Evolutionary conservation across 495 filamentous ascomycete species (phyloP).

Genomic region (Penicillium flavigenum): DNA sequence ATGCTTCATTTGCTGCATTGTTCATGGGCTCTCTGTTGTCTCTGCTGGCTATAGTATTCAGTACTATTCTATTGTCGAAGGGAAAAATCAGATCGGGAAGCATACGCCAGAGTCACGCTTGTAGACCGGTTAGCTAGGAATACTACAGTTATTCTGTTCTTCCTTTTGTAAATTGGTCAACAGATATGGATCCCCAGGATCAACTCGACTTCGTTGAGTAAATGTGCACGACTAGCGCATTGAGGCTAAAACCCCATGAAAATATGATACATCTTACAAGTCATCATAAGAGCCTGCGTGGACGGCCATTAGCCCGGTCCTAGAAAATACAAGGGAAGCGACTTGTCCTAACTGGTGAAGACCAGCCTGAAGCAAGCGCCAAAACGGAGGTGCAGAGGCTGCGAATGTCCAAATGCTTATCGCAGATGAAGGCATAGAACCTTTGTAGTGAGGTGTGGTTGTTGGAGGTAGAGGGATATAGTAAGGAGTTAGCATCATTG

Average conservation of each 20-base stretch:
- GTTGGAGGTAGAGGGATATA: conserved; percentile 7
- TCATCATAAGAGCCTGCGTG: conserved; percentile 7
- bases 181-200: neutral
- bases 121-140: no score
- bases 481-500: conserved; percentile 8
- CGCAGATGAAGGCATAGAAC: neutral
- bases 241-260: neutral
- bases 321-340: conserved; percentile 17
- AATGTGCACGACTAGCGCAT: neutral
- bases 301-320: neutral
- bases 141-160: no score
- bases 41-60: no score
- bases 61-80: no score
- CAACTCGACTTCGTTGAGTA: neutral
- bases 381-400: neutral
- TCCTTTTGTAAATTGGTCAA: neutral
- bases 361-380: neutral
- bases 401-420: neutral
- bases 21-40: no score
- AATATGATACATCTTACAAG: conserved; percentile 20
- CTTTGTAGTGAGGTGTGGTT: neutral
- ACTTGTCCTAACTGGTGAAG: neutral
- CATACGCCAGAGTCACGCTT: no score
- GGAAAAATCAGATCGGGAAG: no score
- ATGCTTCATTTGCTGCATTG: no score